Evolutionary conservation across 345 rosid species (phyloP).

Genomic region (Kernera saxatilis): DNA sequence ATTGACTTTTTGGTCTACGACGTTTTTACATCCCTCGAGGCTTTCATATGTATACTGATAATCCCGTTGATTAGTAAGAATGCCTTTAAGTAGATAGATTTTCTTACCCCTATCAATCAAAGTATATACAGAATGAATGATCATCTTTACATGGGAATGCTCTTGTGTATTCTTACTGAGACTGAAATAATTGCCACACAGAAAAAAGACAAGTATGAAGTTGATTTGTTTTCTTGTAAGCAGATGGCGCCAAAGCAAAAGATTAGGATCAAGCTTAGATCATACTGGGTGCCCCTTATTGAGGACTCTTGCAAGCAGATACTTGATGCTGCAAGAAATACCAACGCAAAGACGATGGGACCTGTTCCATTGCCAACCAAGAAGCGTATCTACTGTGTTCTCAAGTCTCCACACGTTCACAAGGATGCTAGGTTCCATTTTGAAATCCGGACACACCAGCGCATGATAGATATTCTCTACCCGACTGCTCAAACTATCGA

Average conservation of each 20-base stretch:
- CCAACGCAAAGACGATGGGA: slow-evolving; percentile 93
- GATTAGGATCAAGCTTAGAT: slow-evolving; percentile 90
- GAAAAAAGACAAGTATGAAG: too few relatives aligned
- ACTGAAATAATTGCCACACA: background rate
- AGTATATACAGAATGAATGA: background rate
- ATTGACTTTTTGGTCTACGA: background rate
- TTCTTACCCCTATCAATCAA: background rate
- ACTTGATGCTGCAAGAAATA: slow-evolving; percentile 77
- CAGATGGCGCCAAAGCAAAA: slow-evolving; percentile 96
- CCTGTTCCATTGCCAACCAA: slow-evolving; percentile 95
- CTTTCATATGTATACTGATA: background rate
- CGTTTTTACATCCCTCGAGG: background rate
- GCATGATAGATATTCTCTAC: slow-evolving; percentile 83
- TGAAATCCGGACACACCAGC: slow-evolving; percentile 91
- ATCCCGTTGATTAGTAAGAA: background rate
- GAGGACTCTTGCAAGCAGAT: slow-evolving; percentile 99
- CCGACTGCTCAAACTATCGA: slow-evolving; percentile 97
- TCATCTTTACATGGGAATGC: background rate
- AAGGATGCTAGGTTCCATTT: slow-evolving; percentile 98
- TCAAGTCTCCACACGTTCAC: slow-evolving; percentile 97
- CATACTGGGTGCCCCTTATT: slow-evolving; percentile 86
- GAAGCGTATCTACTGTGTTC: slow-evolving; percentile 86
- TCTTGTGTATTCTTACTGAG: background rate
- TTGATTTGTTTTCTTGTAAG: background rate
- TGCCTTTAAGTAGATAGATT: background rate